Base-by-base conservation (phyloP, 2,329 filamentous ascomycete genomes). In the Scedosporium apiospermum region DNA sequence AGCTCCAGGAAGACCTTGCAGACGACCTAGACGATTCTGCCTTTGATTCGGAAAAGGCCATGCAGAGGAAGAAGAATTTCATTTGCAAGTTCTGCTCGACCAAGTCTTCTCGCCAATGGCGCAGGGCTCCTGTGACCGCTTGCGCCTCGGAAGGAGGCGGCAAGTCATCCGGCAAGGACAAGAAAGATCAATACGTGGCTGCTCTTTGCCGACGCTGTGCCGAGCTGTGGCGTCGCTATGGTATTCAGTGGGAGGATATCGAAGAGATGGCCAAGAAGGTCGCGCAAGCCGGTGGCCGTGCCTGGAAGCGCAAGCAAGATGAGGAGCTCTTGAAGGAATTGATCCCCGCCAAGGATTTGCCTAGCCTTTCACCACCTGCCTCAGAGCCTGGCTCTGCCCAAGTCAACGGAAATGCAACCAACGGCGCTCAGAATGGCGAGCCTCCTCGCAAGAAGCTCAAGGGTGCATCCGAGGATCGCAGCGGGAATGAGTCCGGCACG, bases 11-110 rank as follows among this genome's bases (percentile, higher is more conserved):
- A 68, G 93, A 98, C 72, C 88, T 99, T 65, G 95, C 93, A 6
- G 89, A 99, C 72, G 88, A 93, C 65, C 83, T 89, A 14, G 95
- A 99, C 68, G 95, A 99, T 74, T 99, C 95, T 5, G 95, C 95
- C 2, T 99, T 96, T 69, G 95, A 99, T 72, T 87, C 87, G 58
- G 88, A 88, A 49, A 99, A 98, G 77, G 92, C 93, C 0, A 75
- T 77, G 3, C 81, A 86, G 64, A 88, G 88, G 72, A 96, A 96
- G 74, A 87, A 90, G 66, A 84, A 84, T 21, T 98, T 99, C 70
- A 83, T 91, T 67, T 99, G 95, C 82, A 97, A 96, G 72, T 98
- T 97, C 72, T 99, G 95, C 74, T 82, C 80, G 60, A 90, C 87
- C 2, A 89, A 88, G 65, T 81, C 82, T 63, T 96, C 93, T 4